These are phyloP conservation scores for Hypoxylon sp. DNA, from an alignment of 2,329 filamentous ascomycete species.

Conservation along the genomic window DNA sequence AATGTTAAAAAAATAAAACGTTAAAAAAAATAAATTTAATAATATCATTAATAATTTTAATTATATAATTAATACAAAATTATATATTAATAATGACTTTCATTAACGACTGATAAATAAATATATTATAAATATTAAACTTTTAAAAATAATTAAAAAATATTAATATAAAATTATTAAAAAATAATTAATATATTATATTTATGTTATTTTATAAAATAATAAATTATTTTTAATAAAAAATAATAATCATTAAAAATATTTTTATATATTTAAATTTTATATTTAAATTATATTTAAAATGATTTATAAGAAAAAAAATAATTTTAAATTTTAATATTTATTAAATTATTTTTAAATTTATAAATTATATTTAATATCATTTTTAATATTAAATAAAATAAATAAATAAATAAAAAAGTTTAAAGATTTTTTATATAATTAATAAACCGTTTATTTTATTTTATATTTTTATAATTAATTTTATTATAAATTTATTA, in stretches of 20 bases:
- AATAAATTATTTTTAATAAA: not conserved
- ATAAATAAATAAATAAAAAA: too few species aligned
- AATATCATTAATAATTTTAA: not conserved
- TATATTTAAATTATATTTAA: not conserved
- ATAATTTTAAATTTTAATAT: not conserved
- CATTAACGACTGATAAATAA: not conserved
- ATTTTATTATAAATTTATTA: not conserved
- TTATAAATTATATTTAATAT: too few species aligned
- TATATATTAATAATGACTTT: not conserved
- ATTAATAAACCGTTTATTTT: too few species aligned
- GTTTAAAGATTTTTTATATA: not conserved
- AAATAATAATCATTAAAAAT: not conserved
- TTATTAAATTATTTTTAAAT: too few species aligned
- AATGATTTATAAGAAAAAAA: not conserved
- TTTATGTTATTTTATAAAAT: not conserved
- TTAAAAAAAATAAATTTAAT: not conserved
- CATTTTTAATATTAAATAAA: too few species aligned
- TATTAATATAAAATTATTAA: too few species aligned
- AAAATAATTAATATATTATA: not conserved
- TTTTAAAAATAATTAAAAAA: not conserved
- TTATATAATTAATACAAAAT: not conserved
- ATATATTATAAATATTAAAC: not conserved
- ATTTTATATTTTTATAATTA: not conserved
- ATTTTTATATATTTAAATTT: not conserved
- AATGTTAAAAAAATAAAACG: not conserved